Evolutionary conservation across 2,329 filamentous ascomycete species (phyloP).

Genomic region (Microsporum ferrugineum): DNA sequence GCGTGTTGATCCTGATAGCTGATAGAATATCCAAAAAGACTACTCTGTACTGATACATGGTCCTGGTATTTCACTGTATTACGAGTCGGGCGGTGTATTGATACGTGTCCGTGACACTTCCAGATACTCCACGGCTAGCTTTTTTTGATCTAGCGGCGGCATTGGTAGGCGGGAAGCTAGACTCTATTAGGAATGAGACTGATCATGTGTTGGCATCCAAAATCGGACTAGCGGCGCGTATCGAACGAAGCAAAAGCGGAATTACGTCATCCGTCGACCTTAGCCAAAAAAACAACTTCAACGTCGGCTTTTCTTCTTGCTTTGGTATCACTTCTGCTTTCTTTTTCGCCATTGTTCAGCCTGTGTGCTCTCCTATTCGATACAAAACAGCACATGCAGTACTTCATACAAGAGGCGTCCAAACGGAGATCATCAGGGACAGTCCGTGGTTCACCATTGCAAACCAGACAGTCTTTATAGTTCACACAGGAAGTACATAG

Average conservation of each 20-base stretch:
- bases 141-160: background rate
- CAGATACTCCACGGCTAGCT: background rate
- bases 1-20: background rate
- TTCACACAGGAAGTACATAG: background rate
- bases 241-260: background rate
- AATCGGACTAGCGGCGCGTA: background rate
- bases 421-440: constrained; percentile 3
- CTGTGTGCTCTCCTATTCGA: background rate
- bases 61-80: constrained; percentile 1
- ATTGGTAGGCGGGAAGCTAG: background rate
- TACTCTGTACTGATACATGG: background rate
- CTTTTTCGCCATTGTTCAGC: background rate
- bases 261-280: background rate
- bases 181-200: background rate
- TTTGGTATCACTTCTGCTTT: background rate
- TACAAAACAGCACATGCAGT: background rate
- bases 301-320: background rate
- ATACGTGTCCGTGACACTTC: background rate
- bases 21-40: background rate
- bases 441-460: background rate
- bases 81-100: background rate
- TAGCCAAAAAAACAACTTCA: background rate
- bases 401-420: background rate
- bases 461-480: background rate
- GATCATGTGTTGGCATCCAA: background rate